These are phyloP conservation scores for Tuber microsphaerosporum DNA, from an alignment of 495 filamentous ascomycete genomes.

Conservation along the genomic window DNA sequence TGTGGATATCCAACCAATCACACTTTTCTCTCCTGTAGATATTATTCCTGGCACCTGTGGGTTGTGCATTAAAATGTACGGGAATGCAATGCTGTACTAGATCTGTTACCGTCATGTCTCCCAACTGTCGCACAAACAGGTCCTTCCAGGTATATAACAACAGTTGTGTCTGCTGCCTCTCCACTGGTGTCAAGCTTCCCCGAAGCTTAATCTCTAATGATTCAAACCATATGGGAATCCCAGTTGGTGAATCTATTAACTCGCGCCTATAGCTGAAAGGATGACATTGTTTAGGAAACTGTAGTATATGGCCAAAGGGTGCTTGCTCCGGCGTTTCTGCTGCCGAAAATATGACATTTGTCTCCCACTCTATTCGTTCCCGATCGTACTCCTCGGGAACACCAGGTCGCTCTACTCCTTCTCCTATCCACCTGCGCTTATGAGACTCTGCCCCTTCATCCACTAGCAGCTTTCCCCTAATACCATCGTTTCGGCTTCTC, in stretches of 20 bases:
- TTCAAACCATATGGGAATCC: not conserved
- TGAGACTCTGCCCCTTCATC: too few relatives aligned
- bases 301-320: too few relatives aligned
- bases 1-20: not conserved
- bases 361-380: not conserved
- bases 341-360: too few relatives aligned
- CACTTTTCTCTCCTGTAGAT: not conserved
- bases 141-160: slow-evolving; percentile 15
- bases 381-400: too few relatives aligned
- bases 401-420: too few relatives aligned
- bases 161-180: not conserved
- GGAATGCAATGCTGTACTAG: slow-evolving; percentile 6
- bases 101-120: not conserved
- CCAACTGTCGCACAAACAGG: not conserved
- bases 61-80: not conserved
- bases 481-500: too few relatives aligned
- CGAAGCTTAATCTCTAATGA: not conserved
- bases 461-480: too few relatives aligned
- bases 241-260: too few relatives aligned
- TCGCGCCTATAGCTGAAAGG: not conserved
- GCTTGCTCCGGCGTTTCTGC: too few relatives aligned
- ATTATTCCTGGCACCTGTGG: not conserved
- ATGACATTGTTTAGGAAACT: too few relatives aligned
- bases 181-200: accelerated
- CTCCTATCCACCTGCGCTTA: too few relatives aligned